Base-by-base conservation (phyloP, 2,329 filamentous ascomycete species). In the Rhynchosporium graminicola region DNA sequence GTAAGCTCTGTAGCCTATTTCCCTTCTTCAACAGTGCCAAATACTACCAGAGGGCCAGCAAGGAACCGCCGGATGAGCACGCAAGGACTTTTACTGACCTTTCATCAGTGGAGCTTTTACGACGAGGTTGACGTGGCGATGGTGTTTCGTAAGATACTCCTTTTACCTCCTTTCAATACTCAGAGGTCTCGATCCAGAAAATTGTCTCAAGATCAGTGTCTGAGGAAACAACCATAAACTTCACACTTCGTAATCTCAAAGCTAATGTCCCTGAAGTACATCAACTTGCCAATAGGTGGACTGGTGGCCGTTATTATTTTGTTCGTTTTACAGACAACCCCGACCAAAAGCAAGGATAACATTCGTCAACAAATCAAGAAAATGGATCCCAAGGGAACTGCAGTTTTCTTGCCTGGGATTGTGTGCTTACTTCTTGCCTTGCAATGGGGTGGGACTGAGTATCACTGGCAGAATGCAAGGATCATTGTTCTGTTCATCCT, bases 51-150 rank as follows among this genome's bases (percentile, higher is more conserved):
- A 31, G 20, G 20, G 20, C 20, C 20, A 20, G 20, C 12, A 43
- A 43, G 12, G 42, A 3, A 43, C 3, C 12, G 7, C 3, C 4
- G 4, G 8, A 9, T 15, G 20, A 42, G 26, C 51, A 28, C 20
- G 2, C 26, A n/a, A 3, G 3, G 15, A 13, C 15, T 13, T 13
- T 7, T 9, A 29, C 51, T 54, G 3, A 26, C 29, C 3, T 13
- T 28, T 6, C 1, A 42, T 7, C 12, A 78, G 79, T 31, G 79
- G 78, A n/a, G 77, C 72, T 6, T 79, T 79, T 59, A 80, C 77
- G 5, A 64, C 64, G 2, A 55, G 63, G 2, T 50, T 68, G 59
- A 73, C 66, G 61, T 75, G 74, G 74, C 59, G 74, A 54, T 75
- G 74, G 74, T 75, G 73, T 58, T 74, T 74, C 63, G 33, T 36